phyloP scores from a whole-genome alignment of 192 early-diverging fungal genomes.

The Coemansia sp. region DNA sequence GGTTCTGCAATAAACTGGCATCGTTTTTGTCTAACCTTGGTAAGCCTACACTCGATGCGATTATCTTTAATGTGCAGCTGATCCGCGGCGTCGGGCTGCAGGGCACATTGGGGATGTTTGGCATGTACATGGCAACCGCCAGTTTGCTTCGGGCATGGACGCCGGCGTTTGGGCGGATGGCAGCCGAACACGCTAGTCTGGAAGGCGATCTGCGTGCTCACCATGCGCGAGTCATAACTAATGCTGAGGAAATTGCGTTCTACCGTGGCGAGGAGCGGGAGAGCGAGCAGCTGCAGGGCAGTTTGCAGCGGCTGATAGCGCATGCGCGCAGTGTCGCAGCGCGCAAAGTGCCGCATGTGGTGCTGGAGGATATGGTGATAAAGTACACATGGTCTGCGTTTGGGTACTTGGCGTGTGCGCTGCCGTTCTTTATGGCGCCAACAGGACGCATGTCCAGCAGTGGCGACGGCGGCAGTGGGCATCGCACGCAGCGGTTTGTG shows the following conservation, averaged over 20 bases:
- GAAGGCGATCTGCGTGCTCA: slow-evolving; percentile 95
- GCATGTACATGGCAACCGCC: slow-evolving; percentile 77
- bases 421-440: slow-evolving; percentile 82
- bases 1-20: slow-evolving; percentile 83
- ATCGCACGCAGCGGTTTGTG: slow-evolving; percentile 79
- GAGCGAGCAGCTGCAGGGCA: slow-evolving; percentile 70
- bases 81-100: slow-evolving; percentile 80
- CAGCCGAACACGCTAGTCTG: slow-evolving; percentile 82
- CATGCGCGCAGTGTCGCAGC: slow-evolving; percentile 83
- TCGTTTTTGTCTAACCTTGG: slow-evolving; percentile 90
- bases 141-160: slow-evolving; percentile 78
- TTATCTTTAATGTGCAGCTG: slow-evolving; percentile 91
- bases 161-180: slow-evolving; percentile 94
- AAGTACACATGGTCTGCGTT: slow-evolving; percentile 96
- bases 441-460: slow-evolving; percentile 43
- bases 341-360: slow-evolving; percentile 79
- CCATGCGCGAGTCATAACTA: slow-evolving; percentile 90
- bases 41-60: slow-evolving; percentile 91
- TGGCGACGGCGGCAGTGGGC: slow-evolving; percentile 17
- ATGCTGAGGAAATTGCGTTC: slow-evolving; percentile 95
- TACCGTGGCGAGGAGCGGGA: slow-evolving; percentile 84
- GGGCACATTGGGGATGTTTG: slow-evolving; percentile 75
- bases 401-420: slow-evolving; percentile 75
- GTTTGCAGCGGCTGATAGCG: slow-evolving; percentile 69
- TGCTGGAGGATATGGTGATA: slow-evolving; percentile 97